Conservation (phyloP, 768 basidiomycete genomes). For the Lactarius akahatsu region DNA sequence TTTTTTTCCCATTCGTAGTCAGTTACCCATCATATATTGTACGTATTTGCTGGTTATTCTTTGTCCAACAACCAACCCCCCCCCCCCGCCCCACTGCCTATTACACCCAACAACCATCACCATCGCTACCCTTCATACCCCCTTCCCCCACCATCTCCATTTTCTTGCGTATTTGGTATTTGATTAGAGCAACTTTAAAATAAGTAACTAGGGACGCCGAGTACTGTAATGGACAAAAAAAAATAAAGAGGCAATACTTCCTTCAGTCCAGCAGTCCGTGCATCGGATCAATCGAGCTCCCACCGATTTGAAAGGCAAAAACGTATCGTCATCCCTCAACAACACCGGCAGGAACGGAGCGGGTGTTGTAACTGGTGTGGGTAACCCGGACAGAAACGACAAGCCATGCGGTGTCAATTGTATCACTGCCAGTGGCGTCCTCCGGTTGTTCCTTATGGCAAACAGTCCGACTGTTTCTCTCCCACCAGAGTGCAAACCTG, state of each 20-base stretch:
- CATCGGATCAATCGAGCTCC: background rate
- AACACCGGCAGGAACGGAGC: too few relatives aligned
- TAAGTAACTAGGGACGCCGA: background rate
- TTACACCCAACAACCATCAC: background rate
- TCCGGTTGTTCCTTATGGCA: too few relatives aligned
- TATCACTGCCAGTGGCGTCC: too few relatives aligned
- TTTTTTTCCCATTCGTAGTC: background rate
- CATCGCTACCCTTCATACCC: conserved; percentile 2
- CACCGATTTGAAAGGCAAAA: background rate
- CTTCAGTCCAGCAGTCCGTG: background rate
- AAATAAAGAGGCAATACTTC: background rate
- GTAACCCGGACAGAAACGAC: too few relatives aligned
- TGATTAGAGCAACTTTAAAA: background rate
- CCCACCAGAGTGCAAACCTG: too few relatives aligned
- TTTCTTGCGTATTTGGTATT: conserved; percentile 15
- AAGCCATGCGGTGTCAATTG: too few relatives aligned
- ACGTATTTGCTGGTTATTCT: background rate
- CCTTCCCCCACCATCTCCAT: background rate
- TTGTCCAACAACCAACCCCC: background rate
- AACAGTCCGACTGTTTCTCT: too few relatives aligned
- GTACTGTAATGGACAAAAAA: conserved; percentile 1
- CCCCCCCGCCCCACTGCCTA: background rate
- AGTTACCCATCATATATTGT: conserved; percentile 4
- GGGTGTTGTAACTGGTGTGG: too few relatives aligned
- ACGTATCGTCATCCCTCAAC: too few relatives aligned